Conservation (phyloP, 768 basidiomycete species). For the Pulveroboletus sp. region DNA sequence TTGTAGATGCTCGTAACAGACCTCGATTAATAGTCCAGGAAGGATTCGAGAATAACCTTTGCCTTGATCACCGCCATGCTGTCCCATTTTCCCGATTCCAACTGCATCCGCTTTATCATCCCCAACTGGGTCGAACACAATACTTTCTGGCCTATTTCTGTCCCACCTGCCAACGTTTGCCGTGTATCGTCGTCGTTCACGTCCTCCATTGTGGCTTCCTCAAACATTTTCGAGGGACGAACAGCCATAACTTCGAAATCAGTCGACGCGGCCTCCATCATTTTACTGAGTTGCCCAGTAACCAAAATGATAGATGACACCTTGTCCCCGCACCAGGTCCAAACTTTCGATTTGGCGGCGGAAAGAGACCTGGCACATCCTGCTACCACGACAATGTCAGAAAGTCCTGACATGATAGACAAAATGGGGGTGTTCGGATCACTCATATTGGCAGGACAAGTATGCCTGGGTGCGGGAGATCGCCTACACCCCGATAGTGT, state of each 20-base stretch:
- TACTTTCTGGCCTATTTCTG: slow-evolving; percentile 1
- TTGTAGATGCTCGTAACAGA: too few species aligned
- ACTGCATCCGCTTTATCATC: slow-evolving; percentile 7
- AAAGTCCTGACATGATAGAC: background rate
- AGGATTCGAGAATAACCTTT: slow-evolving; percentile 9
- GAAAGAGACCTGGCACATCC: slow-evolving; percentile 1
- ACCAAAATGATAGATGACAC: slow-evolving; percentile 2
- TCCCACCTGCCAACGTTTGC: background rate
- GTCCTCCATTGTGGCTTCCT: slow-evolving; percentile 11
- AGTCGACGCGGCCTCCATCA: slow-evolving; percentile 2
- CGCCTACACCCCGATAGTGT: slow-evolving; percentile 4
- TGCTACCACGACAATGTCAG: slow-evolving; percentile 8
- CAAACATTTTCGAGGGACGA: background rate
- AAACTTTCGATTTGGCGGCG: background rate
- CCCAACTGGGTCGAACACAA: slow-evolving; percentile 13
- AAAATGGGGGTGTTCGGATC: background rate
- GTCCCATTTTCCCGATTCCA: background rate
- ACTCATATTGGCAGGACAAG: background rate
- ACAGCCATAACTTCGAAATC: slow-evolving; percentile 6
- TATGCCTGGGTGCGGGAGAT: slow-evolving; percentile 4
- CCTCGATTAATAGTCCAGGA: too few species aligned
- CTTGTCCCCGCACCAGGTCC: slow-evolving; percentile 1
- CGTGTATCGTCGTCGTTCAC: background rate
- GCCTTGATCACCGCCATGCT: slow-evolving; percentile 3
- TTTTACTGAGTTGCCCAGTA: slow-evolving; percentile 3